Evolutionary conservation across 148 eudicot species (phyloP).

Genomic region (Persicaria maculosa): DNA sequence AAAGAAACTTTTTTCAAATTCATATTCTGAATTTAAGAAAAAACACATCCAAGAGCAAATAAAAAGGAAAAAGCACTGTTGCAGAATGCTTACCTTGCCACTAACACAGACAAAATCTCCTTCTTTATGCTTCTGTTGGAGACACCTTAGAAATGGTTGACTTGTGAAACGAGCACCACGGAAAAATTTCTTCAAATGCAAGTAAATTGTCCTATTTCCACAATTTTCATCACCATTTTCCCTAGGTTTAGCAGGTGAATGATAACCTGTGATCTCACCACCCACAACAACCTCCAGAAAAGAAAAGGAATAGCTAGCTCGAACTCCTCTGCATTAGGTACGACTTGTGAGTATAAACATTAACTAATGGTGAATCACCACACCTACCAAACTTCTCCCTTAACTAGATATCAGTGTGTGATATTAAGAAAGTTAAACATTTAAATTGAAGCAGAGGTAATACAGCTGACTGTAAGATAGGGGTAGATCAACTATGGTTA

Average conservation of each 20-base stretch:
- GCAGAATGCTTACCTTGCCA: constrained; percentile 70
- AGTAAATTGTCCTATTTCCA: constrained; percentile 43
- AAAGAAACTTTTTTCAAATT: background rate
- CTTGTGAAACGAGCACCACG: constrained; percentile 80
- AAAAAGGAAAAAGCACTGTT: background rate
- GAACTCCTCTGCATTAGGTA: constrained; percentile 55
- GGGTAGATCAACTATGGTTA: background rate
- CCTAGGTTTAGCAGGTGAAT: constrained; percentile 30
- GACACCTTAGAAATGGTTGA: constrained; percentile 56
- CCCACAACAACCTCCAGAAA: constrained; percentile 80
- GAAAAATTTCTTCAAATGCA: constrained; percentile 81
- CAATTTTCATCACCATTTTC: constrained; percentile 24
- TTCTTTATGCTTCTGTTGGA: constrained; percentile 66
- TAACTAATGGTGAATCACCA: background rate
- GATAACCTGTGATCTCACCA: constrained; percentile 50
- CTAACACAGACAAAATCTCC: constrained; percentile 90
- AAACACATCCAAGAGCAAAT: background rate
- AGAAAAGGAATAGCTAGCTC: constrained; percentile 59
- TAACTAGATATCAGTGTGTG: background rate
- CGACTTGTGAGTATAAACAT: background rate
- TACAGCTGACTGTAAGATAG: background rate
- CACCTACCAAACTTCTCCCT: background rate
- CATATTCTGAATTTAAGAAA: no score
- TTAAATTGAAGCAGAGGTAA: background rate
- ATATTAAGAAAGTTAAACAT: background rate